Percentiles rank a stretch among this genome's conserved stretches.
Conservation (phyloP, 306 rosid species). For the Castanea crenata region DNA sequence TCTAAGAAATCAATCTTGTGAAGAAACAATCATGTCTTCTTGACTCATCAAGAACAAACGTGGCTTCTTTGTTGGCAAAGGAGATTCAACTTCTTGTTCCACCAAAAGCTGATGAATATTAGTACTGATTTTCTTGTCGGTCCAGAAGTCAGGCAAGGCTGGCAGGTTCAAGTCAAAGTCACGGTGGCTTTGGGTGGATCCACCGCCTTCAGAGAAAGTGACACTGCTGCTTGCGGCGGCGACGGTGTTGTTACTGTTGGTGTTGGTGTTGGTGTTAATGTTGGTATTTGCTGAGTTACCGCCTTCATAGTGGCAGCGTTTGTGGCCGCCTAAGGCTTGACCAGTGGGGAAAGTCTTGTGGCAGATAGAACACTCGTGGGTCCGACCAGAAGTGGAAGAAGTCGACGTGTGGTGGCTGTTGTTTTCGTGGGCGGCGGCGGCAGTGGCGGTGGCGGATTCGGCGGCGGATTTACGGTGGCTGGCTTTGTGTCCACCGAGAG, state of each 20-base stretch:
- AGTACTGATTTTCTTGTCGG: conserved; percentile 16
- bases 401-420: background rate
- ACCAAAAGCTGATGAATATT: conserved; percentile 21
- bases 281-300: conserved; percentile 25
- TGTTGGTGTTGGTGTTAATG: background rate
- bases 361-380: conserved; percentile 84
- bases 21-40: conserved; percentile 10
- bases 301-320: conserved; percentile 93
- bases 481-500: conserved; percentile 94
- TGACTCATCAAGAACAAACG: conserved; percentile 34
- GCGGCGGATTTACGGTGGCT: conserved; percentile 72
- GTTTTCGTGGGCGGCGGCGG: conserved; percentile 20
- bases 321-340: conserved; percentile 95
- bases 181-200: conserved; percentile 52
- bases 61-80: conserved; percentile 65
- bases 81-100: conserved; percentile 90
- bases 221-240: conserved; percentile 15
- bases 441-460: conserved; percentile 10
- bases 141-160: conserved; percentile 63
- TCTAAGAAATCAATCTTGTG: conserved; percentile 7
- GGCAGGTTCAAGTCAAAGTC: conserved; percentile 82
- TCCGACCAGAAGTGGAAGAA: conserved; percentile 22
- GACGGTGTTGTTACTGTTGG: conserved; percentile 15
- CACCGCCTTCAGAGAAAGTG: conserved; percentile 54
- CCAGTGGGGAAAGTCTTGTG: conserved; percentile 84